Evolutionary conservation across 192 early-diverging fungal species (phyloP).

Genomic region (Backusella morwellensis): DNA sequence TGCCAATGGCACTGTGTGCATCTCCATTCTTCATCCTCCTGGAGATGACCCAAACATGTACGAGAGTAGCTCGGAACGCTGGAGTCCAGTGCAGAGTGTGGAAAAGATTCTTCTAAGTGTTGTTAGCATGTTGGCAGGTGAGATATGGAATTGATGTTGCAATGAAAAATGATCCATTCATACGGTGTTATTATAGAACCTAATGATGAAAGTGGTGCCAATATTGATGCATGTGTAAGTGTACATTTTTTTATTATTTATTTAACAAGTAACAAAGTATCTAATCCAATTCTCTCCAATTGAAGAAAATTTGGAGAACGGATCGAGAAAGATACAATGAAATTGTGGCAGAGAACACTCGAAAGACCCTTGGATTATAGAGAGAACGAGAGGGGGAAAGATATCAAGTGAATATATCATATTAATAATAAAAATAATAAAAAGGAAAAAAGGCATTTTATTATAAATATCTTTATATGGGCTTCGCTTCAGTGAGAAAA

Average conservation of each 20-base stretch:
- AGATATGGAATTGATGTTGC: neutral
- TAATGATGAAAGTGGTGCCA: constrained; percentile 98
- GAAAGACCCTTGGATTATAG: constrained; percentile 77
- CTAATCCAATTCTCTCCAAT: neutral
- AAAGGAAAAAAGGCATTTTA: neutral
- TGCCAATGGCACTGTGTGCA: constrained; percentile 93
- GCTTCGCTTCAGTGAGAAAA: neutral
- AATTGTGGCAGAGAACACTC: constrained; percentile 76
- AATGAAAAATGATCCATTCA: constrained; percentile 5
- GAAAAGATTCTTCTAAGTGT: constrained; percentile 97
- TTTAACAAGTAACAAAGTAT: no score
- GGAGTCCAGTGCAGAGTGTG: constrained; percentile 97
- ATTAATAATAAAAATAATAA: neutral
- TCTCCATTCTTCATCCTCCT: constrained; percentile 96
- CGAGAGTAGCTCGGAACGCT: constrained; percentile 92
- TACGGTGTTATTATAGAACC: constrained; percentile 58
- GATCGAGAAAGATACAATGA: constrained; percentile 81
- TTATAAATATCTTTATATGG: neutral
- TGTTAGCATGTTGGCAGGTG: constrained; percentile 89
- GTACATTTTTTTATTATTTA: neutral
- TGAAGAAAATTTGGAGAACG: constrained; percentile 85
- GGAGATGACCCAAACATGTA: constrained; percentile 99
- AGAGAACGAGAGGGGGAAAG: constrained; percentile 24
- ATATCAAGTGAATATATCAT: neutral
- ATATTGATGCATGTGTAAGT: constrained; percentile 92